These are phyloP conservation scores for Pseudocercospora fijiensis DNA, from an alignment of 2,329 filamentous ascomycete species.

Conservation along the genomic window DNA sequence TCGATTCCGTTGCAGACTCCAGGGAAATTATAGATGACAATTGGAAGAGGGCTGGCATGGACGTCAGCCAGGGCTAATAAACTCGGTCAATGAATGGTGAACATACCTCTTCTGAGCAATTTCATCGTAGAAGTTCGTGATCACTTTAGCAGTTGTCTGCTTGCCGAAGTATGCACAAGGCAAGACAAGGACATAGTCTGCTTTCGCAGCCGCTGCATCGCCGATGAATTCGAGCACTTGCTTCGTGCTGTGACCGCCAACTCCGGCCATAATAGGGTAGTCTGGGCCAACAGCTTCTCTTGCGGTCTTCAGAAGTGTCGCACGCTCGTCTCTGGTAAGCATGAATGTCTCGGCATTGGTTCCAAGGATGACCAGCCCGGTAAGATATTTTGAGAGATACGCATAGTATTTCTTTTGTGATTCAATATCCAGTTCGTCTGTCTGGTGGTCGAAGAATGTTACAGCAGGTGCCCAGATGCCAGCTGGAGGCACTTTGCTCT, in stretches of 20 bases:
- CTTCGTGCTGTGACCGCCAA: slow-evolving; percentile 45
- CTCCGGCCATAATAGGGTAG: slow-evolving; percentile 48
- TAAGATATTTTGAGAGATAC: slow-evolving; percentile 46
- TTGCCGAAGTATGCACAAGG: slow-evolving; percentile 48
- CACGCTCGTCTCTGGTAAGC: slow-evolving; percentile 47
- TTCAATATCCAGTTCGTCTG: slow-evolving; percentile 43
- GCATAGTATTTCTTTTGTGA: slow-evolving; percentile 47
- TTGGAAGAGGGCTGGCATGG: slow-evolving; percentile 14
- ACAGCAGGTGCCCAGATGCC: slow-evolving; percentile 44
- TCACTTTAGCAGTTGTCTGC: slow-evolving; percentile 44
- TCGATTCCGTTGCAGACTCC: slow-evolving; percentile 66
- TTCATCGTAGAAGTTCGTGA: slow-evolving; percentile 46
- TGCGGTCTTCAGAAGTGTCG: slow-evolving; percentile 41
- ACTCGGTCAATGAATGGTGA: slow-evolving; percentile 52
- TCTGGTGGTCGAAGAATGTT: slow-evolving; percentile 47
- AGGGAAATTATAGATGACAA: slow-evolving; percentile 73
- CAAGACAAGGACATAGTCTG: slow-evolving; percentile 46
- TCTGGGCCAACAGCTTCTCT: slow-evolving; percentile 44
- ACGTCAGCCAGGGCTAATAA: neutral
- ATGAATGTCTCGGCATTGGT: slow-evolving; percentile 51
- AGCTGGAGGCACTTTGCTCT: slow-evolving; percentile 53
- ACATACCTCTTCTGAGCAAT: slow-evolving; percentile 54
- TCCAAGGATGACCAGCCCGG: slow-evolving; percentile 49
- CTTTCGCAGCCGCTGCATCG: slow-evolving; percentile 45
- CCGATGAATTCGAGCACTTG: slow-evolving; percentile 47